These are phyloP conservation scores for Cryptosporidium baileyi DNA, from an alignment of 169 alveolate genomes.

Conservation along the genomic window DNA sequence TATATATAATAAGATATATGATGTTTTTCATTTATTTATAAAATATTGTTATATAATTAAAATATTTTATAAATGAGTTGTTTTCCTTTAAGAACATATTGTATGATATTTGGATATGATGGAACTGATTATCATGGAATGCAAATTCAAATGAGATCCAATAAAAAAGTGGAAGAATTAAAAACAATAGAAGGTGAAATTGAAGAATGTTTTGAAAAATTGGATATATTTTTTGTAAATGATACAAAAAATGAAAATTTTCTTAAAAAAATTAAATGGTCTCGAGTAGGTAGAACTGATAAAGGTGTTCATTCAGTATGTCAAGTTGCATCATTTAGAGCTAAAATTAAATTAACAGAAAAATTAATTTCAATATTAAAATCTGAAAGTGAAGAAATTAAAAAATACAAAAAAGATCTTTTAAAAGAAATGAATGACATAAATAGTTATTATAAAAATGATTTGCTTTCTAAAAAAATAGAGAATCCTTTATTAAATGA, in stretches of 20 bases:
- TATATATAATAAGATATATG: no score
- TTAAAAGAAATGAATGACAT: background rate
- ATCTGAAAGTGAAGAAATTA: background rate
- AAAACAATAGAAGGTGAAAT: conserved; percentile 41
- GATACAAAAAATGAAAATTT: background rate
- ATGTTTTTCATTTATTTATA: no score
- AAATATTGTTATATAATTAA: no score
- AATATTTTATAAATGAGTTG: background rate
- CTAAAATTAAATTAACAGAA: background rate
- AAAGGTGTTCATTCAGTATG: conserved; percentile 80
- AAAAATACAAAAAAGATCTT: background rate
- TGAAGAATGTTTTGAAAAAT: conserved; percentile 26
- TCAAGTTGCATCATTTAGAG: conserved; percentile 65
- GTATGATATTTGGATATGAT: conserved; percentile 76
- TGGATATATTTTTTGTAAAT: background rate
- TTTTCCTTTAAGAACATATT: conserved; percentile 71
- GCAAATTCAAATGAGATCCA: conserved; percentile 77
- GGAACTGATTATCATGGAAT: conserved; percentile 83
- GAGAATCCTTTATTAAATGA: conserved; percentile 11
- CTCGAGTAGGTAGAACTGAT: conserved; percentile 88
- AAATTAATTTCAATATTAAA: background rate
- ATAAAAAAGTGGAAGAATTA: conserved; percentile 70
- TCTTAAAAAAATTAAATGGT: conserved; percentile 74
- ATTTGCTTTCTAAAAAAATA: background rate
- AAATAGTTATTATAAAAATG: background rate